These are phyloP conservation scores for Myotisia sp. DNA, from an alignment of 2,329 filamentous ascomycete species.

Conservation along the genomic window DNA sequence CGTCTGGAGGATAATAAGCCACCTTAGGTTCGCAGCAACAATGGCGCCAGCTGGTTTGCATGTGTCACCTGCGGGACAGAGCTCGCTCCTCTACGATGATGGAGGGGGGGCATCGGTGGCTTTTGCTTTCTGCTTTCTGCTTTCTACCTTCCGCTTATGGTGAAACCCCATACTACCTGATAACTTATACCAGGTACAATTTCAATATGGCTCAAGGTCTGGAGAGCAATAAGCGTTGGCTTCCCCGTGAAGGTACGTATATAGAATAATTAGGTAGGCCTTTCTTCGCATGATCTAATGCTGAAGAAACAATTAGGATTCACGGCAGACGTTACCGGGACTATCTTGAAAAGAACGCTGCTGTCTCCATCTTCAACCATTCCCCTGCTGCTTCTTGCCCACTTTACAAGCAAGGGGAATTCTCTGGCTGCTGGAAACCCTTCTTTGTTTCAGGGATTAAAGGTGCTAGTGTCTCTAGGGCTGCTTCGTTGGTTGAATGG, in stretches of 20 bases:
- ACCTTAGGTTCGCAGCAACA: too few relatives aligned
- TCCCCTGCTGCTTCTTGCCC: conserved; percentile 47
- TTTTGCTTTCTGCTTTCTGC: too few relatives aligned
- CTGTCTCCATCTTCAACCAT: conserved; percentile 52
- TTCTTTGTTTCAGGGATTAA: conserved; percentile 38
- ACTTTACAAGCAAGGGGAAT: conserved; percentile 49
- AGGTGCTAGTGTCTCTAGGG: conserved; percentile 40
- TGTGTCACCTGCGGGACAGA: too few relatives aligned
- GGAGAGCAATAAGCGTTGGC: conserved; percentile 13
- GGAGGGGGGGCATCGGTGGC: too few relatives aligned
- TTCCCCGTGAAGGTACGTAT: conserved; percentile 22
- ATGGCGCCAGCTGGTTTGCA: too few relatives aligned
- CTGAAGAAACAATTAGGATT: conserved; percentile 26
- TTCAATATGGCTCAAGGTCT: too few relatives aligned
- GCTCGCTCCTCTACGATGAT: too few relatives aligned
- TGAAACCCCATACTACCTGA: too few relatives aligned
- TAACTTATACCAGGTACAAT: too few relatives aligned
- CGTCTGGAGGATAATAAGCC: too few relatives aligned
- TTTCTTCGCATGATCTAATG: not conserved
- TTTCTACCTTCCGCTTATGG: too few relatives aligned
- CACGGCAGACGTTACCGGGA: conserved; percentile 45
- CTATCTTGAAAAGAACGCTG: conserved; percentile 44
- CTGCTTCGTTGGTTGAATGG: conserved; percentile 36
- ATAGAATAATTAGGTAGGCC: too few relatives aligned
- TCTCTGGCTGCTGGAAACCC: conserved; percentile 41